Conservation (phyloP, 768 basidiomycete genomes). For the Collybia sp. region DNA sequence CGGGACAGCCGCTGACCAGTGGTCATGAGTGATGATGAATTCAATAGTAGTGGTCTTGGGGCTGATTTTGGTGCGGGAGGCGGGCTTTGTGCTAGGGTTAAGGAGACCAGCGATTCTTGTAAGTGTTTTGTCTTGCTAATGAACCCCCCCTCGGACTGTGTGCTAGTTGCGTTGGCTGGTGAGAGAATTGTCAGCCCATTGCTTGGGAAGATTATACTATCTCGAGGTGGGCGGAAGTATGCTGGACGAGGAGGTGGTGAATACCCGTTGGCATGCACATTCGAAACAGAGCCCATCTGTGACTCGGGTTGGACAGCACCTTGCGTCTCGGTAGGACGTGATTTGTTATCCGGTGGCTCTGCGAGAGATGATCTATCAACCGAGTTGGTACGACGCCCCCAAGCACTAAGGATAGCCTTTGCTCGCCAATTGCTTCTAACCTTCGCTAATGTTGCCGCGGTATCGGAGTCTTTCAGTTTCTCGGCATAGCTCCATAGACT, state of each 20-base stretch:
- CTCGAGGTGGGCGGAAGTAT: conserved; percentile 52
- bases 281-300: too few species aligned
- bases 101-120: conserved; percentile 38
- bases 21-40: conserved; percentile 41
- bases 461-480: conserved; percentile 69
- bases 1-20: conserved; percentile 22
- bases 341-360: too few species aligned
- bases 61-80: conserved; percentile 40
- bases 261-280: conserved; percentile 15
- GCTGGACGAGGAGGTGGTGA: conserved; percentile 56
- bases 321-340: too few species aligned
- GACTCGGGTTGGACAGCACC: too few species aligned
- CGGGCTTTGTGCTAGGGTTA: conserved; percentile 30
- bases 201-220: conserved; percentile 39
- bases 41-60: conserved; percentile 66
- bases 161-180: conserved; percentile 24
- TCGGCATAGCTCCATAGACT: conserved; percentile 69
- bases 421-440: conserved; percentile 75
- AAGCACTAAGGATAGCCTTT: conserved; percentile 45
- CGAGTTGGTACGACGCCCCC: conserved; percentile 18
- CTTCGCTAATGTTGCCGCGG: conserved; percentile 66
- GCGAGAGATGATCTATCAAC: too few species aligned
- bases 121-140: conserved; percentile 32
- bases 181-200: conserved; percentile 15
- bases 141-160: conserved; percentile 23